Evolutionary conservation across 148 eudicot species (phyloP).

Genomic region (Bassia scoparia): DNA sequence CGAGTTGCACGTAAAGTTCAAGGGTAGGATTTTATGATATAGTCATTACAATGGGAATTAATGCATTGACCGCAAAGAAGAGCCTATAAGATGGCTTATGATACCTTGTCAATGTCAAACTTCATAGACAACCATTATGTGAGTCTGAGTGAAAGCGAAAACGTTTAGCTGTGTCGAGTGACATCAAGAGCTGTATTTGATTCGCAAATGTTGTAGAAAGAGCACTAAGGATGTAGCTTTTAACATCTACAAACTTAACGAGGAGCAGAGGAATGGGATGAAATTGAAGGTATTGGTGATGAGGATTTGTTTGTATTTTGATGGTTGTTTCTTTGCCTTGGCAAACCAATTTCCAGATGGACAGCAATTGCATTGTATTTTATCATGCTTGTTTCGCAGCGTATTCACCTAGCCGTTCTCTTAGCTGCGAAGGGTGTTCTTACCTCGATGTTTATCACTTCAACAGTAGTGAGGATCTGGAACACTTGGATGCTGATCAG

Average conservation of each 20-base stretch:
- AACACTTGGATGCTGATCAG: too few relatives aligned
- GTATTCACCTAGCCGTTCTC: neutral
- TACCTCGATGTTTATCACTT: too few relatives aligned
- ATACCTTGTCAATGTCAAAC: neutral
- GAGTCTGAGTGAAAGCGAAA: neutral
- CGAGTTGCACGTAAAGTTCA: neutral
- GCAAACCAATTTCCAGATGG: neutral
- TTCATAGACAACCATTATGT: neutral
- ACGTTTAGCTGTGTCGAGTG: neutral
- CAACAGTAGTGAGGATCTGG: too few relatives aligned
- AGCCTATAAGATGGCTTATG: neutral
- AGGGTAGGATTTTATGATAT: too few relatives aligned
- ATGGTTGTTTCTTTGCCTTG: neutral
- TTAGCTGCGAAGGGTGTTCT: too few relatives aligned
- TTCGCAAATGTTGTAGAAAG: neutral
- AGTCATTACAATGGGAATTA: constrained; percentile 8
- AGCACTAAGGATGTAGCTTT: neutral
- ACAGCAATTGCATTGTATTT: neutral
- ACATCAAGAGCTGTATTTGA: neutral
- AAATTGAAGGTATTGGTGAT: neutral
- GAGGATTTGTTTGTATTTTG: neutral
- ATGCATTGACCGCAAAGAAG: constrained; percentile 24
- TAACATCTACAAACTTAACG: neutral
- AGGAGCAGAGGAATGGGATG: neutral
- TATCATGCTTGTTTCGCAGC: neutral